phyloP scores from a whole-genome alignment of 2,329 filamentous ascomycete species.

The Akanthomyces lecanii region DNA sequence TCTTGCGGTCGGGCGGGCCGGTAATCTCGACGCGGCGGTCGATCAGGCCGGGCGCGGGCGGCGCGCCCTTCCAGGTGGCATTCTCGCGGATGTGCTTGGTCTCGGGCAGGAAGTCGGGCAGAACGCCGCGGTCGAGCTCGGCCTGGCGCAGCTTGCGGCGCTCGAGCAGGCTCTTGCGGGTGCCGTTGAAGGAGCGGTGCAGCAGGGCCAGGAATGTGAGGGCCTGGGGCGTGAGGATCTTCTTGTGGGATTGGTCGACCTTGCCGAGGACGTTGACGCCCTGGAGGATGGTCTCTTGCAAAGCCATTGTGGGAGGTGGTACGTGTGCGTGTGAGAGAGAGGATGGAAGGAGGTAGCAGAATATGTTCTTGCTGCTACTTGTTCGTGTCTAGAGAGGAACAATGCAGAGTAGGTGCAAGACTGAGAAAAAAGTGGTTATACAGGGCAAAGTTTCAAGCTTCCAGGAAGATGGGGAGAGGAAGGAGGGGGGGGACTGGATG shows the following conservation, averaged over 20 bases:
- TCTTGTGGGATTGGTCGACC: constrained; percentile 73
- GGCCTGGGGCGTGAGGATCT: constrained; percentile 88
- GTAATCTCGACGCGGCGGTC: constrained; percentile 97
- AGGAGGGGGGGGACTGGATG: neutral
- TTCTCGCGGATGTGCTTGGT: constrained; percentile 94
- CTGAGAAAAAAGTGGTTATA: neutral
- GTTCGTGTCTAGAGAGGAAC: neutral
- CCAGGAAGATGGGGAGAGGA: neutral
- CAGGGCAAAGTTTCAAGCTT: neutral
- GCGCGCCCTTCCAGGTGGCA: constrained; percentile 86
- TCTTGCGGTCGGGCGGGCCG: constrained; percentile 94
- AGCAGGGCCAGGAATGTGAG: constrained; percentile 89
- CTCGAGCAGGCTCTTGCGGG: constrained; percentile 83
- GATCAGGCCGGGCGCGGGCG: constrained; percentile 84
- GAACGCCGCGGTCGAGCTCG: constrained; percentile 82
- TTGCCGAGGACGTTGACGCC: constrained; percentile 82
- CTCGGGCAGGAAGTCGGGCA: constrained; percentile 94
- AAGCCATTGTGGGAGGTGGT: constrained; percentile 45
- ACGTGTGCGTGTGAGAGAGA: constrained; percentile 4
- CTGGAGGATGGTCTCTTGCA: constrained; percentile 69
- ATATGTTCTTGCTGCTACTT: neutral
- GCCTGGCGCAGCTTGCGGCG: constrained; percentile 81
- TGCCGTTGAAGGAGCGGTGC: constrained; percentile 89
- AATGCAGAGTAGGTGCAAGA: neutral
- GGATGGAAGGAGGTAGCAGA: neutral